Conservation (phyloP, 208 protist species). For the Crithidia thermophila region DNA sequence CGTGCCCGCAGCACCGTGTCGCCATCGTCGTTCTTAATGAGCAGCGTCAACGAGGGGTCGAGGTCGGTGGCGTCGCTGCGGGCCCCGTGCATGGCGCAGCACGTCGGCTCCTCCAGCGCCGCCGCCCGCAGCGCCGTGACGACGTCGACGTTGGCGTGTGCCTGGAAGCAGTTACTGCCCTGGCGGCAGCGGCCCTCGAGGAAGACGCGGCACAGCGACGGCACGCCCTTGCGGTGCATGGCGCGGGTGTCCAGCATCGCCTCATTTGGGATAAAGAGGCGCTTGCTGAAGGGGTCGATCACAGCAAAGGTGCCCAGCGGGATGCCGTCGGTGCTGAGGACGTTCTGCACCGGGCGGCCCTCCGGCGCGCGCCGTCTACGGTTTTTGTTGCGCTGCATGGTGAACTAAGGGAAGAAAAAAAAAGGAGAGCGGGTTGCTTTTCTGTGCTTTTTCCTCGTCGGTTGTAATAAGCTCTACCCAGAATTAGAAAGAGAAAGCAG, state of each 20-base stretch:
- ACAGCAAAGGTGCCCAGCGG: conserved; percentile 72
- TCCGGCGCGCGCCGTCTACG: conserved; percentile 18
- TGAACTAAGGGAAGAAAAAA: neutral
- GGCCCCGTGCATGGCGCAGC: conserved; percentile 67
- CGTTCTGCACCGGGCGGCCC: conserved; percentile 36
- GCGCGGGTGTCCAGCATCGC: conserved; percentile 74
- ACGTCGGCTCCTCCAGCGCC: conserved; percentile 74
- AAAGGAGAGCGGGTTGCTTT: too few relatives aligned
- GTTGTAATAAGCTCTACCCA: too few relatives aligned
- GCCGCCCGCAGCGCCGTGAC: conserved; percentile 50
- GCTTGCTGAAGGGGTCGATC: conserved; percentile 81
- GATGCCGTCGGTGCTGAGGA: conserved; percentile 58
- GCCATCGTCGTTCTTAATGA: conserved; percentile 40
- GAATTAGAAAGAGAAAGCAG: too few relatives aligned
- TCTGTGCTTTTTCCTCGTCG: too few relatives aligned
- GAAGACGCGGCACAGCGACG: conserved; percentile 79
- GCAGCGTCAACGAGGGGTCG: conserved; percentile 15
- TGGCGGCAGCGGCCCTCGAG: conserved; percentile 83
- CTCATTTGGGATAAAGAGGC: conserved; percentile 66
- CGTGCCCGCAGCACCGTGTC: conserved; percentile 30
- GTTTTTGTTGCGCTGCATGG: conserved; percentile 39
- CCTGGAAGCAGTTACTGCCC: conserved; percentile 75
- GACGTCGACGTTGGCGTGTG: conserved; percentile 61
- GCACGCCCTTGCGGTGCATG: conserved; percentile 75
- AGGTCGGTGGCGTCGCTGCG: conserved; percentile 33